Percentiles rank a stretch among this genome's conserved stretches.
phyloP scores from a whole-genome alignment of 306 rosid genomes.

The Cercis canadensis region DNA sequence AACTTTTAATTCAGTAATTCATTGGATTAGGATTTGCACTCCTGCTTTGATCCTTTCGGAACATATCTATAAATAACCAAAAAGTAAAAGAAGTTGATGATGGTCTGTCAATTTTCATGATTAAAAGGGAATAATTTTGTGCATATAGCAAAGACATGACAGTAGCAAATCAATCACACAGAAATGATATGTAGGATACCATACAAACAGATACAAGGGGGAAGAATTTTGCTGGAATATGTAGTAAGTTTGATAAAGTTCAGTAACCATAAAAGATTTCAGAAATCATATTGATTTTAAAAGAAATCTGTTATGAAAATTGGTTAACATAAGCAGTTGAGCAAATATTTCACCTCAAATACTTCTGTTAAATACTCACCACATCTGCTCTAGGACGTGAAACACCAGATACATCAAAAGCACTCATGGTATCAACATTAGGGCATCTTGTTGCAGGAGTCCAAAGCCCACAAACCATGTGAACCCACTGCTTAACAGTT shows the following conservation, averaged over 20 bases:
- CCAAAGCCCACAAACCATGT: slow-evolving; percentile 87
- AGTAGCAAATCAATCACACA: not conserved
- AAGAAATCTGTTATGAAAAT: slow-evolving; percentile 9
- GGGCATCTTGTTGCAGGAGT: slow-evolving; percentile 81
- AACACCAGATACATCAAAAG: slow-evolving; percentile 74
- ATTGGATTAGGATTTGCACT: too few relatives aligned
- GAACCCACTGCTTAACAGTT: slow-evolving; percentile 74
- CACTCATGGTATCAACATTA: slow-evolving; percentile 72
- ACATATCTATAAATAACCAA: too few relatives aligned
- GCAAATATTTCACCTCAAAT: slow-evolving; percentile 3
- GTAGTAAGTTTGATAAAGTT: not conserved
- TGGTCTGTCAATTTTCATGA: too few relatives aligned
- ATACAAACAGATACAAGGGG: not conserved
- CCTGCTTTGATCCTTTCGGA: too few relatives aligned
- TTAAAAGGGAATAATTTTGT: too few relatives aligned
- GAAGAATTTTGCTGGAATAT: too few relatives aligned
- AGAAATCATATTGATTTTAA: too few relatives aligned
- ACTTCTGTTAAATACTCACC: slow-evolving; percentile 45
- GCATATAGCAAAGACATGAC: too few relatives aligned
- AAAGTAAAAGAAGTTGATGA: too few relatives aligned
- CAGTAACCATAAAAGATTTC: not conserved
- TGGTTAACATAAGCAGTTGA: slow-evolving; percentile 13
- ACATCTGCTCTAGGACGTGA: slow-evolving; percentile 47
- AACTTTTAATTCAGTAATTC: too few relatives aligned
- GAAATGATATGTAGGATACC: not conserved